Conservation (phyloP, 306 rosid genomes). For the Trifolium subterraneum region DNA sequence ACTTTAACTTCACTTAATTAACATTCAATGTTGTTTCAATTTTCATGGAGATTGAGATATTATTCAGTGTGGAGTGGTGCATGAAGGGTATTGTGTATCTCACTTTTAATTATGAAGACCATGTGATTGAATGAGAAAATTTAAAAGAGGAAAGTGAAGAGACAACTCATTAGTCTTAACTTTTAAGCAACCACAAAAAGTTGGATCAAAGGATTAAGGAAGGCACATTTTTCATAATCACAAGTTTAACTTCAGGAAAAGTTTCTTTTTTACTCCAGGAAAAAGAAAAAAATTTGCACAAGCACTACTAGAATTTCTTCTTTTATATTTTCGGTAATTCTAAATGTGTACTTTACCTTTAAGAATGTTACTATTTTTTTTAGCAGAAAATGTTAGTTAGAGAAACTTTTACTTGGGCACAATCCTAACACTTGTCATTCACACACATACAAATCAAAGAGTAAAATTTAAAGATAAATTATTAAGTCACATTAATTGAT, state of each 20-base stretch:
- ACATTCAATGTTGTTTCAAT: not conserved
- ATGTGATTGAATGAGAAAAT: not conserved
- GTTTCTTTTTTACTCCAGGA: too few relatives aligned
- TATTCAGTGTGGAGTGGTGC: not conserved
- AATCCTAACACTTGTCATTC: too few relatives aligned
- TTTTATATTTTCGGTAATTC: too few relatives aligned
- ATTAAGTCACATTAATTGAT: too few relatives aligned
- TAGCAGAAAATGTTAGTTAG: too few relatives aligned
- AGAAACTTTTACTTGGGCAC: too few relatives aligned
- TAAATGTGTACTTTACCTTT: not conserved
- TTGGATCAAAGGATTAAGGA: not conserved
- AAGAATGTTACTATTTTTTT: too few relatives aligned
- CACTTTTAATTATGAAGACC: not conserved
- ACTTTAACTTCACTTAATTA: slow-evolving; percentile 17
- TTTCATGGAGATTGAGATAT: not conserved
- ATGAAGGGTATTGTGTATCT: not conserved
- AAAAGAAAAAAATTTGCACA: too few relatives aligned
- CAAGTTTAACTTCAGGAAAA: not conserved
- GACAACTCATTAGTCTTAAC: not conserved
- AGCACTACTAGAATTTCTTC: not conserved
- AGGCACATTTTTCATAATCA: slow-evolving; percentile 17
- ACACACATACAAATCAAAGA: too few relatives aligned
- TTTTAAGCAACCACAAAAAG: not conserved
- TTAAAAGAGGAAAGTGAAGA: not conserved
- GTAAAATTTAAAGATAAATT: too few relatives aligned